Evolutionary conservation across 1,284 basidiomycete species (phyloP), one percentile per base, ranked within the genome.

Genomic region (Melampsora larici-populina): DNA sequence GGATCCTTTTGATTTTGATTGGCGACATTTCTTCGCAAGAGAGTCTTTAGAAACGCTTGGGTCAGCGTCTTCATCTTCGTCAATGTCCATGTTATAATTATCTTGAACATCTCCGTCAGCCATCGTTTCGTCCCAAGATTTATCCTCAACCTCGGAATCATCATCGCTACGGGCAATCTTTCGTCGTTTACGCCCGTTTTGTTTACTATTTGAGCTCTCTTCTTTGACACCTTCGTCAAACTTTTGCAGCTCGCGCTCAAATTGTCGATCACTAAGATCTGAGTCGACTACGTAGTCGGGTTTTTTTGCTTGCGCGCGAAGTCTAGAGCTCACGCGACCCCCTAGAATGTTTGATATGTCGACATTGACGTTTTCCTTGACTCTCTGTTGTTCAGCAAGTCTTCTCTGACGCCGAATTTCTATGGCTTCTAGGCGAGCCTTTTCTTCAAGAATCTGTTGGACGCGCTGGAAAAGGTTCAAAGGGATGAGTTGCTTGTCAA

Each of bases 211-310:
- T 48, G 24, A 67, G 55, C 55, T 46, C 7, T 55, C 69, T 8
- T 70, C 58, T 55, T 63, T 46, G 36, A 26, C 31, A 1, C 24
- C 60, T 21, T 65, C 13, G 26, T 78, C 75, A 55, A 60, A 70
- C 26, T 64, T 40, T 24, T 46, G 36, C 2, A 78, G 31, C 4
- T 48, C 67, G 31, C 58, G 67, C 46, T 78, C 75, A 29, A 70
- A 66, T 70, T 78, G 21, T 65, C 68, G 55, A 55, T 78, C 75
- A 29, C 58, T 36, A 18, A 36, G n/a, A 33, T 78, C 60, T 36
- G 67, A 70, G 40, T 78, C 75, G 26, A 78, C 68, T 15, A 65
- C 68, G 60, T 78, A 78, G 63, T 78, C 75, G 15, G 68, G 67
- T 46, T 78, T 78, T 26, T 55, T 40, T 1, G 29, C 40, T 26